Evolutionary conservation across 495 filamentous ascomycete genomes (phyloP), one percentile per base, ranked within the genome.

Genomic region (Gamarada debralockiae): DNA sequence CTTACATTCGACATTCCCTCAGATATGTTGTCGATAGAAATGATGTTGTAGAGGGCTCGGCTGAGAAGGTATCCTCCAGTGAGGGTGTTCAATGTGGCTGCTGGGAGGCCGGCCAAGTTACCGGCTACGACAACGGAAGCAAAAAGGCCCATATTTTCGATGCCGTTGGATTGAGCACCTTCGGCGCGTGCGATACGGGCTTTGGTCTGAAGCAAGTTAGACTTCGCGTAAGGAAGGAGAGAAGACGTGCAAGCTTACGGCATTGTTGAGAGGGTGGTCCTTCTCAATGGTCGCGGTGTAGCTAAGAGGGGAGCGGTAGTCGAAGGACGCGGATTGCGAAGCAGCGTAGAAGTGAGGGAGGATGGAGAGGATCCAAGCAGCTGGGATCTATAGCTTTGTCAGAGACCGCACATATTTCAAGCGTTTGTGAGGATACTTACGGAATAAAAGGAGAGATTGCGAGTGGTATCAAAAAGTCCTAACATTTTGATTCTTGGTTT

Each of bases 391-490:
- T 39, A 12, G 1, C n/a, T 23, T 21, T 20, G 17, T 13, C 7
- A 27, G 20, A 48, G 53, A 33, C 43, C 31, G 25, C 43, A 12
- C 20, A 10, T 38, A 12, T 38, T 3, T 1, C 22, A 15, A 31
- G 12, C 3, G n/a, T 12, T 24, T 12, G 17, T 1, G 24, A 17
- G 20, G n/a, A 20, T 9, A 58, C 67, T 48, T 48, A 78, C 71
- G 14, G 73, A 66, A 59, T 73, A 75, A 55, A 73, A 68, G 23
- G 75, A 77, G 51, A 70, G 62, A 57, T 77, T 73, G 50, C 63
- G 65, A 27, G 63, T 65, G 48, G 67, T 52, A 41, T 73, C 66
- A 37, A 74, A 57, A 52, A 74, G 57, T 33, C 63, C 60, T 41
- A 64, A 64, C 74, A 77, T 78, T 48, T 41, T 68, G 34, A 27